phyloP scores from a whole-genome alignment of 2,329 filamentous ascomycete genomes.

The Orbilia quercus region DNA sequence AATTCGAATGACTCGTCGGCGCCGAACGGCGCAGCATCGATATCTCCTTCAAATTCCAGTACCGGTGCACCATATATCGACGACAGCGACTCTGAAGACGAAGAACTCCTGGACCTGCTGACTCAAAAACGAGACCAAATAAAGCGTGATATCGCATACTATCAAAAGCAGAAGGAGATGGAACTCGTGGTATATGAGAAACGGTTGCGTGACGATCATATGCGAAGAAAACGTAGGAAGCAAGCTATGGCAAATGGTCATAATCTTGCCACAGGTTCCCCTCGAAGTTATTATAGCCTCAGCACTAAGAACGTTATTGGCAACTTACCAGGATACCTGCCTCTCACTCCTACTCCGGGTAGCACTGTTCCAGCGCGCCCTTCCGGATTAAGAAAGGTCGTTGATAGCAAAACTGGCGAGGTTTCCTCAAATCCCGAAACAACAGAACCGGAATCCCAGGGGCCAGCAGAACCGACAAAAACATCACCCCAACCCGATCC shows the following conservation, averaged over 20 bases:
- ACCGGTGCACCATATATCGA: constrained; percentile 50
- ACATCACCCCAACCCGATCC: constrained; percentile 4
- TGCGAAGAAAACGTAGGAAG: constrained; percentile 51
- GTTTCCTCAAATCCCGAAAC: constrained; percentile 4
- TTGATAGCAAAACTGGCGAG: constrained; percentile 22
- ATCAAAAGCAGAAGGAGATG: constrained; percentile 52
- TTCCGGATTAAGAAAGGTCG: constrained; percentile 40
- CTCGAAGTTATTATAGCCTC: constrained; percentile 51
- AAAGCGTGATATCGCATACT: constrained; percentile 42
- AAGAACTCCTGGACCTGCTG: constrained; percentile 47
- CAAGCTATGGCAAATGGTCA: constrained; percentile 42
- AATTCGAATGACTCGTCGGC: not conserved
- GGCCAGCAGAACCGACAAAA: constrained; percentile 1
- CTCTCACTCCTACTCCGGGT: constrained; percentile 38
- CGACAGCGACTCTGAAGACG: constrained; percentile 55
- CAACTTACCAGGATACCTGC: constrained; percentile 46
- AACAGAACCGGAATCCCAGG: constrained; percentile 9
- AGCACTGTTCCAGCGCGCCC: constrained; percentile 22
- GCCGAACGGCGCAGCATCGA: constrained; percentile 13
- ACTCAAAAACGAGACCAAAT: constrained; percentile 52
- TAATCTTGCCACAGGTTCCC: constrained; percentile 35
- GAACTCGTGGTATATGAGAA: constrained; percentile 54
- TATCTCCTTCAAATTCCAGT: constrained; percentile 6
- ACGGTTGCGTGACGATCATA: constrained; percentile 48
- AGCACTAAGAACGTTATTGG: constrained; percentile 50